Evolutionary conservation across 2,329 filamentous ascomycete species (phyloP).

Genomic region (Metarhizium brunneum): DNA sequence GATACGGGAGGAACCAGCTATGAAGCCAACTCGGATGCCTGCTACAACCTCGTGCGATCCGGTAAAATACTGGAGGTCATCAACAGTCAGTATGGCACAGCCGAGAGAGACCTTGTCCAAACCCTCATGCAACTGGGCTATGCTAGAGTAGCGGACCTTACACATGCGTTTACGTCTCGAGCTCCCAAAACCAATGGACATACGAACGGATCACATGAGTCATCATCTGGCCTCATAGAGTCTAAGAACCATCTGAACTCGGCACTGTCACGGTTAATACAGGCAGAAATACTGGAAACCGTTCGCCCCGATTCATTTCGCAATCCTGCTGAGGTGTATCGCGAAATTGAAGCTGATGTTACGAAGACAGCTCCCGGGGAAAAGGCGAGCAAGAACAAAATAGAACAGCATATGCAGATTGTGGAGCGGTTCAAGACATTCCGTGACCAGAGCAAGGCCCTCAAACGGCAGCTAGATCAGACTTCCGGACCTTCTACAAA

Average conservation of each 20-base stretch:
- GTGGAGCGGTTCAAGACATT: conserved; percentile 43
- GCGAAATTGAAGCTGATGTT: conserved; percentile 54
- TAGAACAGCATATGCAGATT: conserved; percentile 49
- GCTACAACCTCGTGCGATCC: conserved; percentile 72
- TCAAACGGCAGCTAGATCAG: conserved; percentile 43
- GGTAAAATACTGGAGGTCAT: conserved; percentile 75
- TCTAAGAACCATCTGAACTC: conserved; percentile 40
- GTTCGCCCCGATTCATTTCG: conserved; percentile 48
- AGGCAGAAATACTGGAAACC: conserved; percentile 58
- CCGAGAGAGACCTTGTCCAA: conserved; percentile 65
- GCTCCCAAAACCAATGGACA: conserved; percentile 25
- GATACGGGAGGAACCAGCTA: conserved; percentile 63
- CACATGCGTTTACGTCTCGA: conserved; percentile 47
- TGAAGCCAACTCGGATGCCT: conserved; percentile 70
- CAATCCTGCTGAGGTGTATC: conserved; percentile 50
- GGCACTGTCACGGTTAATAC: conserved; percentile 45
- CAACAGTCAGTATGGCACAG: conserved; percentile 62
- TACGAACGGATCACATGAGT: conserved; percentile 23
- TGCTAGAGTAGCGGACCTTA: conserved; percentile 60
- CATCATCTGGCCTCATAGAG: conserved; percentile 27
- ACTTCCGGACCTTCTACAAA: conserved; percentile 34
- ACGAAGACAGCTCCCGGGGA: conserved; percentile 37
- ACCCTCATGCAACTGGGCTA: conserved; percentile 71
- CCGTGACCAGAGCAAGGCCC: conserved; percentile 39
- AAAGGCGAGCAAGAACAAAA: conserved; percentile 51